Percentiles rank a stretch among this genome's conserved stretches.
These are phyloP conservation scores for Claviceps monticola DNA, from an alignment of 2,329 filamentous ascomycete species.

Conservation along the genomic window DNA sequence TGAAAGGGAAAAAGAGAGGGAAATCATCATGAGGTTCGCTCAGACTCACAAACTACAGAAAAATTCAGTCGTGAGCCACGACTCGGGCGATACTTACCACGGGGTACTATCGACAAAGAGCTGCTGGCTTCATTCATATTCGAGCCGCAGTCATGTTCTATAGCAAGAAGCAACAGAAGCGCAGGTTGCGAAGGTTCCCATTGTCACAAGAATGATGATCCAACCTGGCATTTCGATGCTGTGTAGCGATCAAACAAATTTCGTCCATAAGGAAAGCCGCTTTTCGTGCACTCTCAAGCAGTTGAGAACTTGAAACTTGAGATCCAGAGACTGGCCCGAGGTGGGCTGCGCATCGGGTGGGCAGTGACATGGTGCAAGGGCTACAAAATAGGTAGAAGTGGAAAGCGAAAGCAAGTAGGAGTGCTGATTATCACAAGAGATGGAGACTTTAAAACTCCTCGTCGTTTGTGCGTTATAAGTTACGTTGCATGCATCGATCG, in stretches of 20 bases:
- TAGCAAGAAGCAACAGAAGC: not conserved
- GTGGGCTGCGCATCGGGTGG: slow-evolving; percentile 1
- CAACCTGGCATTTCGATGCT: not conserved
- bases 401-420: no score
- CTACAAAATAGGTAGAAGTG: not conserved
- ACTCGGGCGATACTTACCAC: not conserved
- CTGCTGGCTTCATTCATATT: not conserved
- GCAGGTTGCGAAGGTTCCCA: not conserved
- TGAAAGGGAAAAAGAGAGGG: not conserved
- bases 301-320: not conserved
- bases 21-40: not conserved
- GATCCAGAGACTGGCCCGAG: not conserved
- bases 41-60: not conserved
- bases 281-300: not conserved
- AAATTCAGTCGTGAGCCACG: not conserved
- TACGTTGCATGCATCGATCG: no score
- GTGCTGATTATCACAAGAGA: no score
- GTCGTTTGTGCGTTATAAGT: no score
- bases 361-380: not conserved
- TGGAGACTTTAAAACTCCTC: no score
- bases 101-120: not conserved
- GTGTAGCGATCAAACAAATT: not conserved
- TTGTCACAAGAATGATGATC: not conserved
- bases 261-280: not conserved
- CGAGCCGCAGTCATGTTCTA: not conserved